Evolutionary conservation across 2,329 filamentous ascomycete species (phyloP), one percentile per base, ranked within the genome.

Genomic region (Trichoderma koningiopsis): DNA sequence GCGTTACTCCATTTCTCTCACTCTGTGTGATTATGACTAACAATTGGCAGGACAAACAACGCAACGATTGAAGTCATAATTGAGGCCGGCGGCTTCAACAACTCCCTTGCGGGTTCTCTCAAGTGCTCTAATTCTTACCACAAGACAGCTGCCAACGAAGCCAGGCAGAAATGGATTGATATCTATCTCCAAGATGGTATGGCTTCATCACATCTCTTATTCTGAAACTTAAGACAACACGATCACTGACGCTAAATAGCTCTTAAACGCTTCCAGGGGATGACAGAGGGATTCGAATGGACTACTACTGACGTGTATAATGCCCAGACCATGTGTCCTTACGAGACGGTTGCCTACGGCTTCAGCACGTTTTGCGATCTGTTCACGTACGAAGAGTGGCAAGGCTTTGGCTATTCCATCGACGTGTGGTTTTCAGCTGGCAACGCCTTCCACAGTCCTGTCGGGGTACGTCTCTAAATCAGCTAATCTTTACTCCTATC

Each of bases 381-480:
- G 4, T 94, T 94, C 76, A 93, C 88, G 0, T 92, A 90, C 72
- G 83, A 89, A 24, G 92, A 94, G 76, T 94, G 91, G 91, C 80
- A 87, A 61, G 87, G 85, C 49, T 94, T 91, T 75, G 89, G 89
- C 68, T 94, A 94, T 79, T 86, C 86, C 4, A 83, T 91, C 68
- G 92, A 94, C 72, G 82, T 94, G 43, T 79, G 76, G 37, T 94
- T 92, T 74, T 83, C 87, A 13, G 89, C 87, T 8, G 84, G 84
- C 70, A 85, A 84, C 65, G 88, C 83, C 3, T 92, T 91, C 76
- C 85, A 87, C 49, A 89, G 88, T 6, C 88, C 90, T 0, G 87
- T 88, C 5, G 89, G 88, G 19, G 83, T 85, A 78, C 74, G 83
- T 79, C 6, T 40, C 1, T 16, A 5, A 43, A 2, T 1, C n/a